These are phyloP conservation scores for Neurospora terricola DNA, from an alignment of 495 filamentous ascomycete genomes.

Conservation along the genomic window DNA sequence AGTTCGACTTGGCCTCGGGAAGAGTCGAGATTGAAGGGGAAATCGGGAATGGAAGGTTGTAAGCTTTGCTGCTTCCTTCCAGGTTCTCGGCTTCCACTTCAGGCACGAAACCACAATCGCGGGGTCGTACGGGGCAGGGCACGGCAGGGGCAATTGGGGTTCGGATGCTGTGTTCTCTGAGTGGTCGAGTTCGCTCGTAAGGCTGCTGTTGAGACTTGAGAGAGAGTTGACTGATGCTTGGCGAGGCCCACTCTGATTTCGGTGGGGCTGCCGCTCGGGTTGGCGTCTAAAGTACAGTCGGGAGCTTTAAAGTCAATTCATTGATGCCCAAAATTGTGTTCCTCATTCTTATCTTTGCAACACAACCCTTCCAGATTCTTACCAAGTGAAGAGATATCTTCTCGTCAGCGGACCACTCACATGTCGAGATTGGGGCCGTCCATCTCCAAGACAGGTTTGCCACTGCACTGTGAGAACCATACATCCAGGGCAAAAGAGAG, in stretches of 20 bases:
- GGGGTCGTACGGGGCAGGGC: constrained; percentile 4
- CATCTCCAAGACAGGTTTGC: background rate
- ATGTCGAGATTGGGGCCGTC: background rate
- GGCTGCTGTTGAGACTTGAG: background rate
- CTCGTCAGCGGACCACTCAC: background rate
- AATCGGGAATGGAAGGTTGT: background rate
- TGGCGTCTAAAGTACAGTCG: no score
- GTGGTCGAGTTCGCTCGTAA: background rate
- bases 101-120: background rate
- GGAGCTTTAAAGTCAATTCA: background rate
- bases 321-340: background rate
- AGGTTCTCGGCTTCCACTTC: background rate
- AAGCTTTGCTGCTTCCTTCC: background rate
- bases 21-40: background rate
- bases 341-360: background rate
- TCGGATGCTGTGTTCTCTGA: background rate
- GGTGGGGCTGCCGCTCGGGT: background rate
- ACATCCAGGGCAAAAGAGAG: background rate
- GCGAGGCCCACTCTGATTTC: background rate
- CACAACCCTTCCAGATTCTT: background rate
- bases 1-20: background rate
- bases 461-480: background rate
- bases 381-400: background rate
- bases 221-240: no score
- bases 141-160: background rate